Conservation (phyloP, 345 rosid genomes). For the Moringa oleifera region DNA sequence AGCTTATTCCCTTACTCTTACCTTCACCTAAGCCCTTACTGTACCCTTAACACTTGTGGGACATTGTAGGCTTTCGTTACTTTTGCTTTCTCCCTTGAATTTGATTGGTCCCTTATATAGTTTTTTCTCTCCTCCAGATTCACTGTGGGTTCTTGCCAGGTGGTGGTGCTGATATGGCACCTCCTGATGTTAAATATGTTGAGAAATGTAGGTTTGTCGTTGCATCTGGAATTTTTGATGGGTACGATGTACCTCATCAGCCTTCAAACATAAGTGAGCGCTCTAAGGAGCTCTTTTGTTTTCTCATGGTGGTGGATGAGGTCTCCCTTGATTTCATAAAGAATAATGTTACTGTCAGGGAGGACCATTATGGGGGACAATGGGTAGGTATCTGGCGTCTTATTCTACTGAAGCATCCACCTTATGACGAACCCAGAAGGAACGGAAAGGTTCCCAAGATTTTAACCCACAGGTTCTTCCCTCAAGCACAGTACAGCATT, state of each 20-base stretch:
- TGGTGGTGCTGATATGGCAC: constrained; percentile 87
- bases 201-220: constrained; percentile 83
- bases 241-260: constrained; percentile 85
- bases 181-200: constrained; percentile 52
- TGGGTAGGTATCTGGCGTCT: constrained; percentile 99
- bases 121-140: constrained; percentile 37
- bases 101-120: no score
- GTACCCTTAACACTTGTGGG: neutral
- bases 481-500: constrained; percentile 86
- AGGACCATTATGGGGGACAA: constrained; percentile 60
- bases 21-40: neutral
- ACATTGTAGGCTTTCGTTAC: neutral
- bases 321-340: constrained; percentile 61
- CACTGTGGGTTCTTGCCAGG: constrained; percentile 82
- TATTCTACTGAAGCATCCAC: constrained; percentile 68
- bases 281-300: constrained; percentile 81
- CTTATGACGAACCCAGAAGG: constrained; percentile 94
- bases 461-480: constrained; percentile 95
- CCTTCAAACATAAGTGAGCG: constrained; percentile 75
- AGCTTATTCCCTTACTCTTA: neutral
- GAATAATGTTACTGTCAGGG: constrained; percentile 53
- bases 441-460: constrained; percentile 96
- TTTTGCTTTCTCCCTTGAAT: neutral
- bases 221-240: constrained; percentile 93
- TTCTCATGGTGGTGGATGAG: constrained; percentile 89